phyloP scores from a whole-genome alignment of 176 grass and related monocot species.

The Phyllostachys edulis region DNA sequence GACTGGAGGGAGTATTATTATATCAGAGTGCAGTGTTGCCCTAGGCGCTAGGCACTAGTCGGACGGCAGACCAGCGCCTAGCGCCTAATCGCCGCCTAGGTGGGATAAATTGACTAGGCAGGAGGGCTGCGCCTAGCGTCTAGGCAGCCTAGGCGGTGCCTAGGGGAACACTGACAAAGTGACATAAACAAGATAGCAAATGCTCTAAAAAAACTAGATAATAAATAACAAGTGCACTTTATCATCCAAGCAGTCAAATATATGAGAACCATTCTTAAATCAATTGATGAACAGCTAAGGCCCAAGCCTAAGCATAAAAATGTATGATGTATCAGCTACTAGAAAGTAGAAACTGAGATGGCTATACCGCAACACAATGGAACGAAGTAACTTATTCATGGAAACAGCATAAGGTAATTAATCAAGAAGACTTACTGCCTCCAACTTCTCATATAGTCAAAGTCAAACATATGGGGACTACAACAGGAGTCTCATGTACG shows the following conservation, averaged over 20 bases:
- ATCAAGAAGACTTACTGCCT: not conserved
- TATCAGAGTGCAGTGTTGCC: too few relatives aligned
- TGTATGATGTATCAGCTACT: not conserved
- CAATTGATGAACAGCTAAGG: not conserved
- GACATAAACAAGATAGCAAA: not conserved
- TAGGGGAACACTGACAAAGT: too few relatives aligned
- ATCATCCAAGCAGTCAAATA: not conserved
- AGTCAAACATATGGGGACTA: not conserved
- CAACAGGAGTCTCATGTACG: not conserved
- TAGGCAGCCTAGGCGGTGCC: too few relatives aligned
- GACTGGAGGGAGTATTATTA: too few relatives aligned
- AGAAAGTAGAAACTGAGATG: not conserved
- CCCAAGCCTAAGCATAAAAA: not conserved
- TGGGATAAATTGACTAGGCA: too few relatives aligned
- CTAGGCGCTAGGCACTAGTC: too few relatives aligned
- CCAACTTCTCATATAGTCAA: not conserved
- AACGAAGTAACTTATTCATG: slow-evolving; percentile 1
- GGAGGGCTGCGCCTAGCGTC: too few relatives aligned
- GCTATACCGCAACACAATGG: not conserved
- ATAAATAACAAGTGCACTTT: not conserved
- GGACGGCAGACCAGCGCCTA: too few relatives aligned
- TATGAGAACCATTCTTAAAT: not conserved
- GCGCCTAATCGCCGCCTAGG: too few relatives aligned
- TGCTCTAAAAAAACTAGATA: too few relatives aligned
- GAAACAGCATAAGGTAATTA: not conserved